Conservation (phyloP, 257 asterid species). For the Solanum medicagineum region DNA sequence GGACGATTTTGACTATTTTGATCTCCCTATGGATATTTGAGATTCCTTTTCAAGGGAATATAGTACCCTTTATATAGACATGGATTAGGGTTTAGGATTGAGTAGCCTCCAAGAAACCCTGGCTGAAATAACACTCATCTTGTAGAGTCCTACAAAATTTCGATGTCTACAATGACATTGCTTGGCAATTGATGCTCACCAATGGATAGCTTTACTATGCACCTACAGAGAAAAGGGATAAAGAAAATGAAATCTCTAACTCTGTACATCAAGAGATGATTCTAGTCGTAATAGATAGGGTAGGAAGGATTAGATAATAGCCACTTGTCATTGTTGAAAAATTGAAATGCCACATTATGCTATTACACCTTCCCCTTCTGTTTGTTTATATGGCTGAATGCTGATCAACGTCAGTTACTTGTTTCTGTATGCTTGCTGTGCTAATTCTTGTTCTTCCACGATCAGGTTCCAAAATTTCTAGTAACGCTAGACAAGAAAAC, state of each 20-base stretch:
- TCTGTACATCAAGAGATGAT: background rate
- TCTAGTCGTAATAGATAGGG: background rate
- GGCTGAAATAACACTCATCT: too few species aligned
- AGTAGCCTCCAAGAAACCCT: too few species aligned
- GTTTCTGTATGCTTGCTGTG: background rate
- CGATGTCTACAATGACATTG: background rate
- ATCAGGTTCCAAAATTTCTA: conserved; percentile 48
- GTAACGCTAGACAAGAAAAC: conserved; percentile 25
- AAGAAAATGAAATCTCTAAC: background rate
- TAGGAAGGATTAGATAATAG: background rate
- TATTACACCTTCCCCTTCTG: background rate
- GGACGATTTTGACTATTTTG: too few species aligned
- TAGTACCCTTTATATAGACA: too few species aligned
- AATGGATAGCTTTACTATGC: background rate
- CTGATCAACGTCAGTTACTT: background rate
- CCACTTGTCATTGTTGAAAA: background rate
- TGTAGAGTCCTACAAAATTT: too few species aligned
- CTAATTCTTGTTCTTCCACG: conserved; percentile 5
- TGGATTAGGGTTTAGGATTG: too few species aligned
- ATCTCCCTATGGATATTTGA: too few species aligned
- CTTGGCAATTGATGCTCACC: background rate
- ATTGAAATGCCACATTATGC: background rate
- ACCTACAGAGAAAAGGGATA: background rate
- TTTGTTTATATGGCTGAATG: background rate
- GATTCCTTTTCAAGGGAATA: too few species aligned